These are phyloP conservation scores for Aegle marmelos DNA, from an alignment of 345 rosid species.

Conservation along the genomic window DNA sequence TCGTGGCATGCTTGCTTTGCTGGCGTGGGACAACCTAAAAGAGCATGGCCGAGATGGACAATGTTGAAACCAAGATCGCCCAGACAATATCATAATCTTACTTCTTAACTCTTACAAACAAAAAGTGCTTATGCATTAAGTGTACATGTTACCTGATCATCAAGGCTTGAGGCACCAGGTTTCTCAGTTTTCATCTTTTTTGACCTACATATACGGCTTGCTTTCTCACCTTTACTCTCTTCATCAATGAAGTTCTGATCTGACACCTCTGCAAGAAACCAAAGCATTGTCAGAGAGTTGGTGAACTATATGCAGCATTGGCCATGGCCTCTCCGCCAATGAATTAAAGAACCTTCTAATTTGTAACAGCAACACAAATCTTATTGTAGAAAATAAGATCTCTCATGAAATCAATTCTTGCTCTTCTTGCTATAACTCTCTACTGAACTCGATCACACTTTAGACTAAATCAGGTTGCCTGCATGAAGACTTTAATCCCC, in stretches of 20 bases:
- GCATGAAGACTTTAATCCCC: background rate
- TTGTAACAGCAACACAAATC: background rate
- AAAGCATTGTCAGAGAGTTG: conserved; percentile 2
- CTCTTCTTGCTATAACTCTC: background rate
- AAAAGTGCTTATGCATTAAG: background rate
- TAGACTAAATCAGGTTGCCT: background rate
- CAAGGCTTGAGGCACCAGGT: conserved; percentile 24
- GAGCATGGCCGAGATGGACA: background rate
- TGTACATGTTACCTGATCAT: conserved; percentile 39
- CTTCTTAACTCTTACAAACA: background rate
- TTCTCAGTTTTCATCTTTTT: conserved; percentile 36
- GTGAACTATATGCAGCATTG: background rate
- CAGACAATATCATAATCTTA: background rate
- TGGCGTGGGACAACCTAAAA: conserved; percentile 13
- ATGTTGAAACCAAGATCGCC: background rate
- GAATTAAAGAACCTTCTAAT: background rate
- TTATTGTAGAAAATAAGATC: background rate
- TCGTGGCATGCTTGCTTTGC: background rate
- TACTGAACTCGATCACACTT: background rate
- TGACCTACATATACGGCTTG: conserved; percentile 24
- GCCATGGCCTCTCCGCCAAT: background rate
- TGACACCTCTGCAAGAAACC: conserved; percentile 56
- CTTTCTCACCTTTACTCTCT: conserved; percentile 33
- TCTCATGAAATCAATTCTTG: background rate
- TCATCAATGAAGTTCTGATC: conserved; percentile 87